Percentiles rank a stretch among this genome's conserved stretches.
Conservation (phyloP, 768 basidiomycete genomes). For the Termitomyces sp. region DNA sequence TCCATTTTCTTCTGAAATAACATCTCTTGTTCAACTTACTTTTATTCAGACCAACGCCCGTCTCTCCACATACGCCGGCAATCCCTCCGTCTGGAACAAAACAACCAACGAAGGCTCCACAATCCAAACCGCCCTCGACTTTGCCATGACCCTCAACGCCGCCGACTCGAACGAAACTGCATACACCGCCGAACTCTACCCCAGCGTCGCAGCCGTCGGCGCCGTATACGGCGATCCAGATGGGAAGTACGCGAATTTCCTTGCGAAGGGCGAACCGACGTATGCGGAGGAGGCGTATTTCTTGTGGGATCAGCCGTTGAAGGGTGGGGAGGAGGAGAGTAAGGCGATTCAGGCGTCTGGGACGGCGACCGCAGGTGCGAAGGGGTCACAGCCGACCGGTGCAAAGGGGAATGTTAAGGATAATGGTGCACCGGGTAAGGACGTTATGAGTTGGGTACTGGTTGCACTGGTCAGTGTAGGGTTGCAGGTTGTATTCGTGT, state of each 20-base stretch:
- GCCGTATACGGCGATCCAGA: conserved; percentile 58
- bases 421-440: not conserved
- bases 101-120: conserved; percentile 47
- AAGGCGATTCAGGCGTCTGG: not conserved
- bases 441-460: not conserved
- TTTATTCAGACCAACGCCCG: conserved; percentile 57
- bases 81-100: conserved; percentile 46
- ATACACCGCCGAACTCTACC: conserved; percentile 50
- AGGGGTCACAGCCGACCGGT: not conserved
- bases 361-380: not conserved
- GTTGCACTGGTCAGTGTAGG: not conserved
- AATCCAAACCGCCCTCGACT: conserved; percentile 59
- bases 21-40: not conserved
- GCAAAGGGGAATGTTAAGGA: not conserved
- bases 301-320: conserved; percentile 54
- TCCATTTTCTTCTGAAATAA: not conserved
- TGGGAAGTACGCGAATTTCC: conserved; percentile 49
- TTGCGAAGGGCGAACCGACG: conserved; percentile 31
- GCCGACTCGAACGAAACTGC: conserved; percentile 24
- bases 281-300: conserved; percentile 46
- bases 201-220: conserved; percentile 54
- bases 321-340: conserved; percentile 22
- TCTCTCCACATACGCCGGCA: conserved; percentile 42
- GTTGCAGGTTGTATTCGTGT: not conserved
- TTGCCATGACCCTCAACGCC: conserved; percentile 45